phyloP scores from a whole-genome alignment of 208 protist species.

The Acanthamoeba culbertsoni region DNA sequence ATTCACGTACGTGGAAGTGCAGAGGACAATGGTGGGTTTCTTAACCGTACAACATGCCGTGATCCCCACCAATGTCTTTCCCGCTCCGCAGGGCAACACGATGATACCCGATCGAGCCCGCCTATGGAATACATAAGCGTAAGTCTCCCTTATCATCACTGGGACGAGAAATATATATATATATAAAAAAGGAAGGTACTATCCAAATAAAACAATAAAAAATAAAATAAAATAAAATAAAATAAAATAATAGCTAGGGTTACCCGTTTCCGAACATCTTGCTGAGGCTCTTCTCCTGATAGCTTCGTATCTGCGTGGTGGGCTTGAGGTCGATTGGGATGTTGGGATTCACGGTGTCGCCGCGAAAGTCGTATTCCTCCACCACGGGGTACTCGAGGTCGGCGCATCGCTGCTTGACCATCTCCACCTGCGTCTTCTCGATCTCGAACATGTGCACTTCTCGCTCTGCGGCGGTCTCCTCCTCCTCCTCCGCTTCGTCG shows the following conservation, averaged over 20 bases:
- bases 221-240: background rate
- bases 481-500: background rate
- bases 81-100: conserved; percentile 99
- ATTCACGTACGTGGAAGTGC: conserved; percentile 86
- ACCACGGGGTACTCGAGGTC: conserved; percentile 82
- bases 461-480: background rate
- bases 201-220: too few species aligned
- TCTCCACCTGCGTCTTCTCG: background rate
- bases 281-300: conserved; percentile 86
- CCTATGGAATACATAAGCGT: background rate
- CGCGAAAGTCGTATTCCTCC: conserved; percentile 89
- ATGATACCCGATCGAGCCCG: conserved; percentile 93
- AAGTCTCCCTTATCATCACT: too few species aligned
- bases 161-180: too few species aligned
- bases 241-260: background rate
- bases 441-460: conserved; percentile 52
- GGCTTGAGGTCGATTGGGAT: conserved; percentile 87
- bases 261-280: conserved; percentile 89
- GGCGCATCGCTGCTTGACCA: conserved; percentile 79
- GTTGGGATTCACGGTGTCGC: conserved; percentile 75
- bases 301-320: conserved; percentile 78
- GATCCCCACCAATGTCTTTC: conserved; percentile 99
- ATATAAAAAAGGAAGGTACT: too few species aligned
- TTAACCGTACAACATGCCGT: conserved; percentile 95
- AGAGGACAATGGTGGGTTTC: conserved; percentile 83